Percentiles rank a stretch among this genome's conserved stretches.
These are phyloP conservation scores for Schoenoplectus triqueter DNA, from an alignment of 202 grass and related monocot species.

Conservation along the genomic window DNA sequence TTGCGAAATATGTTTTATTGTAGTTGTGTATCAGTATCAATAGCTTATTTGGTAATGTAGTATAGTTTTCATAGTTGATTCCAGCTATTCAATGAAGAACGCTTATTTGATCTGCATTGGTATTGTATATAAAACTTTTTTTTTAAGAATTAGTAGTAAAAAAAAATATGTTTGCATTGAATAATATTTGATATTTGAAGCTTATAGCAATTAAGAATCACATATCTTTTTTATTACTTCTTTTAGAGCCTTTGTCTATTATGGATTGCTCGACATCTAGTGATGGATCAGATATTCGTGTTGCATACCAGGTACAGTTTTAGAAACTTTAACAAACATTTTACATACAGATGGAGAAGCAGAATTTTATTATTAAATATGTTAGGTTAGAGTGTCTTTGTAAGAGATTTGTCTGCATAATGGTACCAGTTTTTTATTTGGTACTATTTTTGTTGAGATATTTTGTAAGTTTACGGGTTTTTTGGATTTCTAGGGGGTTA, in stretches of 20 bases:
- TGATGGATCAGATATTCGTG: slow-evolving; percentile 48
- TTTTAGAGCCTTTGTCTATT: slow-evolving; percentile 47
- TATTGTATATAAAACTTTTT: not conserved
- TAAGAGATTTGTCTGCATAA: not conserved
- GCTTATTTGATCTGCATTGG: not conserved
- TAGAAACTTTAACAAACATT: slow-evolving; percentile 8
- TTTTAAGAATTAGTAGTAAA: not conserved
- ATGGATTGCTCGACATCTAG: slow-evolving; percentile 43
- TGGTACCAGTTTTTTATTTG: not conserved
- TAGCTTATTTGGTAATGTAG: too few species aligned
- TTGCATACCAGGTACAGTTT: slow-evolving; percentile 50
- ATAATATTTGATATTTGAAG: not conserved
- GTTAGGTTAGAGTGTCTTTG: not conserved
- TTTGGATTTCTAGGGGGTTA: too few species aligned
- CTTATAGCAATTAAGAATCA: not conserved
- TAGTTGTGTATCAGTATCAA: too few species aligned
- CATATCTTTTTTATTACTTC: not conserved
- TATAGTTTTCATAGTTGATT: not conserved
- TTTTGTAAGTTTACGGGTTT: slow-evolving; percentile 17
- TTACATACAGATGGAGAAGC: not conserved
- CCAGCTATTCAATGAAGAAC: not conserved
- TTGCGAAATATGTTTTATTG: slow-evolving; percentile 9
- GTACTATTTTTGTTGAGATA: not conserved
- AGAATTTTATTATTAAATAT: not conserved
- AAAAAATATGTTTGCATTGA: not conserved